A percentile compares a stretch with the other conserved stretches of the same genome.
Evolutionary conservation across 176 grass and related monocot species (phyloP).

Genomic region (Paspalum notatum): DNA sequence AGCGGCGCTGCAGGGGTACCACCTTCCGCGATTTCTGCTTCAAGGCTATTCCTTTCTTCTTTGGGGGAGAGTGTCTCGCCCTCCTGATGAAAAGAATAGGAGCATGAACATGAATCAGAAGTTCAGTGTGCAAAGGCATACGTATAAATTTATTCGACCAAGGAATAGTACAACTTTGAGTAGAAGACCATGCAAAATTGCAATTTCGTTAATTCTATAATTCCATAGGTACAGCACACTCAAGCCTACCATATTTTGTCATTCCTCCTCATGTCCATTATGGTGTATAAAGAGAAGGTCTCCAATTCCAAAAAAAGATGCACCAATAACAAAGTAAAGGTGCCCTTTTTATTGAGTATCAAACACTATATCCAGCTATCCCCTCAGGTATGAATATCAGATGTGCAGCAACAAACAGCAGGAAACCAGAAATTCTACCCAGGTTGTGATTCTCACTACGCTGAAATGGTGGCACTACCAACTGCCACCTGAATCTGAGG

Average conservation of each 20-base stretch:
- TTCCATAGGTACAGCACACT: neutral
- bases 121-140: neutral
- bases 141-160: neutral
- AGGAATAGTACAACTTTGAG: neutral
- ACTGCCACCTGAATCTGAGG: neutral
- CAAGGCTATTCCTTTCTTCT: constrained; percentile 41
- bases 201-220: neutral
- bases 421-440: neutral
- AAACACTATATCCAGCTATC: neutral
- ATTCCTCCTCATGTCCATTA: neutral
- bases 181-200: neutral
- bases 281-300: neutral
- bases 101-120: neutral
- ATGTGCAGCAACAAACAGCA: neutral
- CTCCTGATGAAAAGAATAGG: constrained; percentile 28
- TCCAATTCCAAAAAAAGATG: neutral
- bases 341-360: neutral
- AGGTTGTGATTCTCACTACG: neutral
- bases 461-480: neutral
- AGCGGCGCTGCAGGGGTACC: constrained; percentile 8
- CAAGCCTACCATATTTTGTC: neutral
- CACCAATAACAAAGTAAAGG: neutral
- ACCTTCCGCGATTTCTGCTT: constrained; percentile 40
- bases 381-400: neutral
- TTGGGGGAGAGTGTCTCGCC: constrained; percentile 34